phyloP scores from a whole-genome alignment of 1,284 basidiomycete species.

The Microbotryum scabiosae region DNA sequence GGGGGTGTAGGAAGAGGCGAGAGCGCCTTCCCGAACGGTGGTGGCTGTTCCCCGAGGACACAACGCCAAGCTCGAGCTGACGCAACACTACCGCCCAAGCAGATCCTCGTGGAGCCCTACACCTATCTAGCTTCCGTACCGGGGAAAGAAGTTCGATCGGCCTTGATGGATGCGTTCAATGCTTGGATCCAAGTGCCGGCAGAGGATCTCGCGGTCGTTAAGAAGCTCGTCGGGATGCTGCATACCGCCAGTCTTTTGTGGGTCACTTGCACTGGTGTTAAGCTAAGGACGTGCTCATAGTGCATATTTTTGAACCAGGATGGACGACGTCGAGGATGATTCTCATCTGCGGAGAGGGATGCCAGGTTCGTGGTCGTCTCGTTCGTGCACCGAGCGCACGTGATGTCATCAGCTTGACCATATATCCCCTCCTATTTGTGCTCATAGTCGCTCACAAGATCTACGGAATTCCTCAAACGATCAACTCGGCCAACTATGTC shows the following conservation, averaged over 20 bases:
- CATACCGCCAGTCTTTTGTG: conserved; percentile 90
- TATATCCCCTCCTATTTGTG: neutral
- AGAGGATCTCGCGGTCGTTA: conserved; percentile 62
- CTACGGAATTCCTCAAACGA: conserved; percentile 91
- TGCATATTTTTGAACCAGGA: conserved; percentile 45
- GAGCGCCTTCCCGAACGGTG: neutral
- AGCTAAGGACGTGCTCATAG: neutral
- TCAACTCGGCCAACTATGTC: conserved; percentile 95
- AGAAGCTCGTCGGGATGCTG: conserved; percentile 79
- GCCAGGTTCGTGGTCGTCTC: conserved; percentile 50
- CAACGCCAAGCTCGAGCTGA: neutral
- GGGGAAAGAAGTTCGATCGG: conserved; percentile 85
- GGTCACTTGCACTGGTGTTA: conserved; percentile 34
- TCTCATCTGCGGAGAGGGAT: conserved; percentile 79
- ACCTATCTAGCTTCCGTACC: conserved; percentile 74
- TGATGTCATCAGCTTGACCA: neutral
- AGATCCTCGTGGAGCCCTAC: conserved; percentile 60
- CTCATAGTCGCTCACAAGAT: conserved; percentile 76
- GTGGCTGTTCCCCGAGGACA: neutral
- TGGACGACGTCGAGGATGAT: conserved; percentile 97
- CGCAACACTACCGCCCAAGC: neutral
- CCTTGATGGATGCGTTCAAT: conserved; percentile 92
- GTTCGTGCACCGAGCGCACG: neutral
- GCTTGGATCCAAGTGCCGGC: conserved; percentile 75
- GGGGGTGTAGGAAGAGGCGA: too few species aligned